Evolutionary conservation across 139 green algal species (phyloP).

Genomic region (Picochlorum sp.): DNA sequence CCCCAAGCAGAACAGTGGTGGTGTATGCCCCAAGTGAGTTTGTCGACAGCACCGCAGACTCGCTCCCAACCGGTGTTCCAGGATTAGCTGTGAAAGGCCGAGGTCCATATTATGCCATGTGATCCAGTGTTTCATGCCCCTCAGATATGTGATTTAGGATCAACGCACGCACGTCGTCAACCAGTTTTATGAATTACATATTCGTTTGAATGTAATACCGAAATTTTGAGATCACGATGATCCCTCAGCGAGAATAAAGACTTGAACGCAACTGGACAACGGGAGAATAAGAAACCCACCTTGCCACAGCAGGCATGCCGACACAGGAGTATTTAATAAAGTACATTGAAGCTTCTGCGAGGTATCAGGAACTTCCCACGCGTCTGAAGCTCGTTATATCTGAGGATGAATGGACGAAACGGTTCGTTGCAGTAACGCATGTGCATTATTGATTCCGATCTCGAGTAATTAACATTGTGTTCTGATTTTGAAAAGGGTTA

Average conservation of each 20-base stretch:
- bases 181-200: no score
- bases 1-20: constrained; percentile 65
- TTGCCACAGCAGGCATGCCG: constrained; percentile 25
- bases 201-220: no score
- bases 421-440: constrained; percentile 25
- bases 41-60: constrained; percentile 62
- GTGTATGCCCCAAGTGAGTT: constrained; percentile 74
- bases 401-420: constrained; percentile 26
- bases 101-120: constrained; percentile 42
- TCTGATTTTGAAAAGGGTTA: constrained; percentile 51
- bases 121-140: neutral
- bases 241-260: no score
- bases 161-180: no score
- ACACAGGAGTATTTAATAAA: constrained; percentile 53
- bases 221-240: no score
- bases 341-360: constrained; percentile 41
- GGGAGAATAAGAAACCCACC: no score
- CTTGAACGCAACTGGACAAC: no score
- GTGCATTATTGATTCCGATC: neutral
- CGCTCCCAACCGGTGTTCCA: constrained; percentile 57
- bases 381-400: constrained; percentile 34
- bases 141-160: no score
- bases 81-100: constrained; percentile 75
- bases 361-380: constrained; percentile 64
- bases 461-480: no score